Evolutionary conservation across 2,329 filamentous ascomycete genomes (phyloP).

Genomic region (Xylaria sp.): DNA sequence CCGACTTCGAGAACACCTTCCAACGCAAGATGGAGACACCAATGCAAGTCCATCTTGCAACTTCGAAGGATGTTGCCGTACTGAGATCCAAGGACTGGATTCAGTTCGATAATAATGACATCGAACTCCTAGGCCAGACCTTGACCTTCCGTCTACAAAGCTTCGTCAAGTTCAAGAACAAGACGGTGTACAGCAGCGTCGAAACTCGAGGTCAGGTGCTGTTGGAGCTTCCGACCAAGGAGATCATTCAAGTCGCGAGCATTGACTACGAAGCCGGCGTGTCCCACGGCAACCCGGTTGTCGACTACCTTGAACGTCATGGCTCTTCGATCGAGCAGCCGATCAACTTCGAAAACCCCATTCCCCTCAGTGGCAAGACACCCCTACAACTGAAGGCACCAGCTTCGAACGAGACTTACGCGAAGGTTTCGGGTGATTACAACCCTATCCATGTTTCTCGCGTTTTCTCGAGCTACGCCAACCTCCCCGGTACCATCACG

Average conservation of each 20-base stretch:
- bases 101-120: constrained; percentile 75
- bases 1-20: constrained; percentile 97
- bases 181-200: constrained; percentile 85
- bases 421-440: constrained; percentile 95
- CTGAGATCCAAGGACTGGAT: constrained; percentile 99
- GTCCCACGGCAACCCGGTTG: constrained; percentile 94
- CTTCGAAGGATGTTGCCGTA: constrained; percentile 89
- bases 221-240: constrained; percentile 92
- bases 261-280: constrained; percentile 91
- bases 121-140: constrained; percentile 89
- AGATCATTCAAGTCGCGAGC: constrained; percentile 95
- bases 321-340: constrained; percentile 94
- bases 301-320: constrained; percentile 92
- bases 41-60: constrained; percentile 86
- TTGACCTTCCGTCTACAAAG: constrained; percentile 95
- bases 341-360: constrained; percentile 95
- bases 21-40: constrained; percentile 95
- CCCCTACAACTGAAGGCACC: constrained; percentile 88
- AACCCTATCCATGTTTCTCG: constrained; percentile 99
- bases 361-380: constrained; percentile 90
- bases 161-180: constrained; percentile 92
- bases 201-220: constrained; percentile 92
- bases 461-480: constrained; percentile 94
- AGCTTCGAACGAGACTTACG: constrained; percentile 96
- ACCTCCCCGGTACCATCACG: constrained; percentile 94